Percentiles rank a stretch among this genome's conserved stretches.
Conservation (phyloP, 352 stramenopile species). For the Phytophthora chlamydospora region DNA sequence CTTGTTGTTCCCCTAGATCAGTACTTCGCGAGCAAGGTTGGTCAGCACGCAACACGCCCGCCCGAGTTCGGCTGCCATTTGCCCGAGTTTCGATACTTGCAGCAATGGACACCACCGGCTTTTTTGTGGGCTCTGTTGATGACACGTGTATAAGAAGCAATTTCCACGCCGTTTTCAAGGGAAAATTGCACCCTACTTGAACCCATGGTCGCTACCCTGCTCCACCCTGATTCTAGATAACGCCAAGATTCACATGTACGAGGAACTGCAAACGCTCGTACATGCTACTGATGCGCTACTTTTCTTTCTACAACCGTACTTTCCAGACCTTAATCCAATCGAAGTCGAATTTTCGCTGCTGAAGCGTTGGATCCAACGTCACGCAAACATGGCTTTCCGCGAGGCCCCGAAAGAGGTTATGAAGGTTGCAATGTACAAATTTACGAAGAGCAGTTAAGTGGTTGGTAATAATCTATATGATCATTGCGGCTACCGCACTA, state of each 20-base stretch:
- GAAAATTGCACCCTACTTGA: neutral
- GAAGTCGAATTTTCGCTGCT: slow-evolving; percentile 7
- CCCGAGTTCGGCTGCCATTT: neutral
- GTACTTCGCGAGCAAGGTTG: neutral
- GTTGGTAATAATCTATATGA: slow-evolving; percentile 12
- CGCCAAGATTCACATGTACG: neutral
- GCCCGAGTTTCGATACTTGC: neutral
- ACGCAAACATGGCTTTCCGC: slow-evolving; percentile 8
- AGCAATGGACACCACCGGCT: neutral
- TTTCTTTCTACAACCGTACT: slow-evolving; percentile 6
- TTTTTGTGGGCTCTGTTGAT: neutral
- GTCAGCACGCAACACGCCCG: neutral
- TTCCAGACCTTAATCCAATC: neutral
- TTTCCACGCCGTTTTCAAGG: neutral
- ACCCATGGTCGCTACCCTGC: neutral
- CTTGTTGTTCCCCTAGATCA: too few relatives aligned
- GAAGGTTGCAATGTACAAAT: slow-evolving; percentile 8
- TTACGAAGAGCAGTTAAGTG: neutral
- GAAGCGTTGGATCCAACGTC: slow-evolving; percentile 2
- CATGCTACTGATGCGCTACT: neutral
- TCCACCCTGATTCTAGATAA: neutral
- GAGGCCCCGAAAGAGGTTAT: neutral
- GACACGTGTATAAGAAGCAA: neutral
- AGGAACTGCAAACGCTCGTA: neutral
- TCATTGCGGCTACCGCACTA: slow-evolving; percentile 15